Evolutionary conservation across 169 alveolate genomes (phyloP), one percentile per base, ranked within the genome.

Genomic region (Eimeria maxima): DNA sequence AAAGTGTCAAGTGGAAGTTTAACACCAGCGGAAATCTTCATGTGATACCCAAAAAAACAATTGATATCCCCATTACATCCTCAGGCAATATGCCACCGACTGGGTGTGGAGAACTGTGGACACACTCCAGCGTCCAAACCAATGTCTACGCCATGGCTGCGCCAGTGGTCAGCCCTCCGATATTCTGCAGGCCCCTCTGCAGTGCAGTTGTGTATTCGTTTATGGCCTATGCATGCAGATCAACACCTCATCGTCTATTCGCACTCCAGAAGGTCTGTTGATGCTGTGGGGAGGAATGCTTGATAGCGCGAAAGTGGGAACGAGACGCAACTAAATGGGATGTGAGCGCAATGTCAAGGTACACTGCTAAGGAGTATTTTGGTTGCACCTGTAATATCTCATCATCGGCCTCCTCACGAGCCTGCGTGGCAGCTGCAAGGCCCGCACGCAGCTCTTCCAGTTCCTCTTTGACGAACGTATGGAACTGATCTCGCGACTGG

Each of bases 161-260:
- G 63, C 86, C 60, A 60, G 63, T 74, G 14, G 38, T 22, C 63
- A 81, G 50, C 69, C 90, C 90, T 50, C 90, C 71, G 47, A 81
- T 53, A 24, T 47, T 53, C 38, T 81, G 90, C 73, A 81, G 73
- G 73, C 90, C 90, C 73, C 90, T 45, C 50, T 81, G 90, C 0
- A 81, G 90, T n/a, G 90, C 90, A 29, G 47, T n/a, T 81, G 90
- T 47, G n/a, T 81, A 81, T 50, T 81, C 90, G 67, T 81, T 47
- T 45, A 81, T 81, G 24, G 90, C 90, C 90, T 81, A 42, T 20
- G 53, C 4, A 53, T 14, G 5, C 27, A 45, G 29, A 6, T 38
- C 86, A 45, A 44, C 20, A 29, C 24, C 24, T 27, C 78, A 29
- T 24, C 38, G 74, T 8, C 3, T 24, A 10, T n/a, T n/a, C 47